Evolutionary conservation across 176 grass and related monocot species (phyloP), one percentile per base, ranked within the genome.

Genomic region (Echinochloa phyllopogon): DNA sequence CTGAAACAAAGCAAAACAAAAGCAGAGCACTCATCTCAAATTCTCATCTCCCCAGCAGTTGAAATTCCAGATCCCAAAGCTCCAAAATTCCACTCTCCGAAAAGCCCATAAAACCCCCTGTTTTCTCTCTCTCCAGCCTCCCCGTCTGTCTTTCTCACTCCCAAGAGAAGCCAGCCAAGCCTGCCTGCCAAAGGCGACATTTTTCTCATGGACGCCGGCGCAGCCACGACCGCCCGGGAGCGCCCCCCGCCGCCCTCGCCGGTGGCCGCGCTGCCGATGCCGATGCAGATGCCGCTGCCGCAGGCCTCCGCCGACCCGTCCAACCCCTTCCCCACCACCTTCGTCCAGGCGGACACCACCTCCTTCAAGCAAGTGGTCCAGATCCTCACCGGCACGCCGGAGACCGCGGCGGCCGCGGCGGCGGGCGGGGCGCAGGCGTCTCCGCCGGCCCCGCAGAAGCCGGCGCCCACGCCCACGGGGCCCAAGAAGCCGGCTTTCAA

Each of bases 301-400:
- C 80, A 72, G 42, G 79, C 42, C 9, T 48, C 80, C 33, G 69
- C 68, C 9, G 89, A 91, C 75, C 85, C 85, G 1, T 80, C 89
- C 57, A 91, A 77, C 48, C 80, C 89, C 0, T 94, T 77, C 80
- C 83, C 89, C 42, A 89, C 92, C 70, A 94, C 92, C 80, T 94
- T 94, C 69, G 86, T 94, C 20, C 92, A 94, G 81, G 92, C 92
- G 7, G 86, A 94, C 76, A 77, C 89, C 64, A 74, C 70, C 21
- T 89, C 92, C 58, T 94, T 94, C 83, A 94, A 94, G 86, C 89
- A 91, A 69, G 92, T 94, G 8, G 89, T 94, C 79, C 92, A 94
- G 92, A 91, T 94, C 89, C 92, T 94, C 89, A 94, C 92, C 76
- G 92, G 92, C 80, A 91, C 92, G 48, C 86, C 86, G 74, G 92